A percentile compares a stretch with the other conserved stretches of the same genome.
phyloP scores from a whole-genome alignment of 1,139 yeast genomes.

The Yamadazyma pseudoaaseri region DNA sequence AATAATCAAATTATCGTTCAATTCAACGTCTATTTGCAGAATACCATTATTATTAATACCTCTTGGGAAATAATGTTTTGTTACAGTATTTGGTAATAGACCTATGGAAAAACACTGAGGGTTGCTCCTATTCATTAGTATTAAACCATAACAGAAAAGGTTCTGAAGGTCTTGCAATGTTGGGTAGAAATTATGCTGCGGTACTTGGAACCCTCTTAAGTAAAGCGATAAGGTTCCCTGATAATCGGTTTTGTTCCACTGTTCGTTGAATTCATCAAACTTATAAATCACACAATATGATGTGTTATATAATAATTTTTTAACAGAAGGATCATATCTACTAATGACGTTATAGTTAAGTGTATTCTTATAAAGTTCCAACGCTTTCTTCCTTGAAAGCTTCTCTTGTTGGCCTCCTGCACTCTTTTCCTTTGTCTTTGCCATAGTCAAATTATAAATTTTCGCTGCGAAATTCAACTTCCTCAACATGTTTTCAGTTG shows the following conservation, averaged over 20 bases:
- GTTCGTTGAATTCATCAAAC: conserved; percentile 59
- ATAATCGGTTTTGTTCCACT: conserved; percentile 78
- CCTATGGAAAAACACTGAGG: conserved; percentile 84
- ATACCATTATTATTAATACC: conserved; percentile 45
- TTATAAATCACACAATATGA: conserved; percentile 83
- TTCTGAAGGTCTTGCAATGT: conserved; percentile 43
- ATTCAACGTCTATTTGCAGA: conserved; percentile 64
- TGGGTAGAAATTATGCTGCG: conserved; percentile 21
- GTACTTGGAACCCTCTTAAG: conserved; percentile 51
- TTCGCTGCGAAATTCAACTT: no score
- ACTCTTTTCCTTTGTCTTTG: conserved; percentile 9
- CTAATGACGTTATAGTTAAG: conserved; percentile 79
- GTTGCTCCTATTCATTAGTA: conserved; percentile 70
- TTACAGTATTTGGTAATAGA: conserved; percentile 58
- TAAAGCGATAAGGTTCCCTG: conserved; percentile 85
- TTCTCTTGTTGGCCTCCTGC: conserved; percentile 5
- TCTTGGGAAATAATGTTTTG: conserved; percentile 40
- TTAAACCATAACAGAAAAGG: conserved; percentile 72
- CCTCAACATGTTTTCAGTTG: neutral
- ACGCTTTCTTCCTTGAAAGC: conserved; percentile 25
- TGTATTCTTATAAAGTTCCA: conserved; percentile 64
- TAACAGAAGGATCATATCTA: conserved; percentile 78
- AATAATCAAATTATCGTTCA: conserved; percentile 78
- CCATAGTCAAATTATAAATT: no score
- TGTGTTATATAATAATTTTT: conserved; percentile 70